These are phyloP conservation scores for Leccinum colubrinum DNA, from an alignment of 1,284 basidiomycete species.

Conservation along the genomic window DNA sequence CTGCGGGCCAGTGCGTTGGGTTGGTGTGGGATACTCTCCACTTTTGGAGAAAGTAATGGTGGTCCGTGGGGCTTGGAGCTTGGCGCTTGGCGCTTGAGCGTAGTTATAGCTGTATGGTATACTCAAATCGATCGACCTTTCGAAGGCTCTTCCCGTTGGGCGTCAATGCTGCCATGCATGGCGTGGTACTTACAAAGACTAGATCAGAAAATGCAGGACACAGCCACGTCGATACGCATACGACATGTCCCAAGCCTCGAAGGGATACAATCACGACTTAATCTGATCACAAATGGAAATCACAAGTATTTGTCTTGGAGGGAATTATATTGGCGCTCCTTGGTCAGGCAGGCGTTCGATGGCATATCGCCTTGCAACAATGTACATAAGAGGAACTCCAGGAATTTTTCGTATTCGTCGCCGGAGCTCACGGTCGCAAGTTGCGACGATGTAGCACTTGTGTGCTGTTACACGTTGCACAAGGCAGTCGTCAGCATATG, in stretches of 20 bases:
- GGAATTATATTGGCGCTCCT: conserved; percentile 57
- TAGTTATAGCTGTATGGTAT: background rate
- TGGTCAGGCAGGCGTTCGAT: conserved; percentile 93
- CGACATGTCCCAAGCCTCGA: background rate
- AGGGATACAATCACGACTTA: background rate
- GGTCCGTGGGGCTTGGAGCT: background rate
- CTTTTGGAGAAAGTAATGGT: background rate
- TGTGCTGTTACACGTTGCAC: conserved; percentile 93
- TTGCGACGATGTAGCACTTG: conserved; percentile 97
- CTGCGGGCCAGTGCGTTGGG: background rate
- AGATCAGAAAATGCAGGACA: background rate
- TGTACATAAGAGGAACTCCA: conserved; percentile 95
- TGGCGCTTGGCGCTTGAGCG: background rate
- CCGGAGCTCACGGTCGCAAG: conserved; percentile 94
- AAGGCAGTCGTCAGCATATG: conserved; percentile 98
- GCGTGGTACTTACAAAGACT: background rate
- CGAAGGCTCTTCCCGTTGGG: background rate
- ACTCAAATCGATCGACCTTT: background rate
- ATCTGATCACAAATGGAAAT: background rate
- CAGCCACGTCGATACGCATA: background rate
- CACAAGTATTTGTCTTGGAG: background rate
- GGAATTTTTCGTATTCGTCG: conserved; percentile 92
- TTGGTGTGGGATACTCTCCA: conserved; percentile 5
- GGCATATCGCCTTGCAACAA: conserved; percentile 86
- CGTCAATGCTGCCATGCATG: background rate